Base-by-base conservation (phyloP, 257 asterid species). In the Solanum tacnaense region DNA sequence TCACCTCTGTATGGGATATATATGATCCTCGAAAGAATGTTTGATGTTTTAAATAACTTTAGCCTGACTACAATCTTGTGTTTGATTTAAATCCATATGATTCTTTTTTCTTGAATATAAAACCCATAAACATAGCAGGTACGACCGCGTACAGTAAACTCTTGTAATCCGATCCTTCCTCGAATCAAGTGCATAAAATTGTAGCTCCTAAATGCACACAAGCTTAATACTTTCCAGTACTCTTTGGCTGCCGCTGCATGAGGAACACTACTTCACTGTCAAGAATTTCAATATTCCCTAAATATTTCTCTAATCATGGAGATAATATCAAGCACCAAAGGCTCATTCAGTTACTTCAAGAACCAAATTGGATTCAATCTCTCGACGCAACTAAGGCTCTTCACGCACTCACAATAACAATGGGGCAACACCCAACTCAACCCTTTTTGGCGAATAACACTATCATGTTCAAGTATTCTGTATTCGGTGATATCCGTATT, bases 391-490 rank as follows among this genome's bases (percentile, higher is more conserved):
- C 94, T 0, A 92, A 94, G 87, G 85, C 93, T 32, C 88, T 95
- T 38, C 98, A 97, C 39, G 98, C 95, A n/a, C 89, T 95, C 89
- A 71, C 92, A 89, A 88, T 93, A 89, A 94, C 94, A 18, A 16
- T 74, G 88, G 96, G 92, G 5, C 79, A 94, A 31, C 72, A 88
- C 67, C 90, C 93, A 21, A 67, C 76, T 18, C 95, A 93, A 25
- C 95, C 95, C 20, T 68, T 95, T 34, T 93, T 92, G 90, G 89
- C 94, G 73, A 89, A 87, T 92, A 97, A 95, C 89, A 92, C 65
- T 73, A 88, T 95, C 88, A 84, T 94, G 5, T 7, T 88, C 0
- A 90, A 58, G 87, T 97, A 96, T 5, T 89, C 85, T 1, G 73
- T 85, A 0, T 86, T 91, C 32, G 94, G 95, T 4, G 92, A 93